phyloP scores from a whole-genome alignment of 345 rosid genomes.

The Angophora floribunda region DNA sequence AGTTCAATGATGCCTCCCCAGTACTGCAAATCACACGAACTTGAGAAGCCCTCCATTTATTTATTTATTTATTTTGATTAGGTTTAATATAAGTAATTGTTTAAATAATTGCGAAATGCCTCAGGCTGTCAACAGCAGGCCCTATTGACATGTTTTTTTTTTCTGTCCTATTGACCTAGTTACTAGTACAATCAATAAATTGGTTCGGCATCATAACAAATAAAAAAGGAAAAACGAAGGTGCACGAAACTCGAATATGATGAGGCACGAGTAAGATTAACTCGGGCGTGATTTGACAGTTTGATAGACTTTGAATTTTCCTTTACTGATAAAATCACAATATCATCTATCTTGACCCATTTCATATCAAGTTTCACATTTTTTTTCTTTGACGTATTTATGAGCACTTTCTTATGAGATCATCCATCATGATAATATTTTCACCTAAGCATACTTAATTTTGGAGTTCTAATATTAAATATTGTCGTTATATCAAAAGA shows the following conservation, averaged over 20 bases:
- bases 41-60: neutral
- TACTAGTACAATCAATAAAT: neutral
- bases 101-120: neutral
- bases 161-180: neutral
- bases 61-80: fast-evolving
- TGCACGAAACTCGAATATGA: neutral
- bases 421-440: neutral
- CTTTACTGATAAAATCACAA: neutral
- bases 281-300: neutral
- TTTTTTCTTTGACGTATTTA: too few species aligned
- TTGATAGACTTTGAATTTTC: neutral
- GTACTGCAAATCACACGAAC: neutral
- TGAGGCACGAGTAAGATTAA: neutral
- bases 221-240: neutral
- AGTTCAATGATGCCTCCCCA: neutral
- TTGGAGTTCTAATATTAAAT: neutral
- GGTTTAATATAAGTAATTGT: neutral
- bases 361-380: too few species aligned
- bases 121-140: neutral
- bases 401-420: neutral
- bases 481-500: too few species aligned
- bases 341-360: neutral
- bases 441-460: neutral
- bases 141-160: neutral
- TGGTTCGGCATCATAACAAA: neutral